These are phyloP conservation scores for Apiospora saccharicola DNA, from an alignment of 2,329 filamentous ascomycete species.

Conservation along the genomic window DNA sequence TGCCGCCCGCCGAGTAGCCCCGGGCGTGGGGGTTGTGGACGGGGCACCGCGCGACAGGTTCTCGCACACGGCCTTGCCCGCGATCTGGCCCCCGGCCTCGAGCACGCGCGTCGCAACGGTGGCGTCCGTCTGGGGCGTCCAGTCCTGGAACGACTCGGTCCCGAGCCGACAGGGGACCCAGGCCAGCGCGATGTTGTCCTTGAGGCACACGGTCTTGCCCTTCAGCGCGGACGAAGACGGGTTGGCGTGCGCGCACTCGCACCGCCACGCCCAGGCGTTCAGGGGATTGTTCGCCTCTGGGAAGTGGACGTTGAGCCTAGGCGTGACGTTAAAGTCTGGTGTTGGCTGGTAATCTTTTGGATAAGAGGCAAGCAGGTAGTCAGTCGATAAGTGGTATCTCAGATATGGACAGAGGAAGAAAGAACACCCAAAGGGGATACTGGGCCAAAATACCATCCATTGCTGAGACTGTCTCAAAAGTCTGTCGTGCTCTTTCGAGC, in stretches of 20 bases:
- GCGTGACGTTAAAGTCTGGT: constrained; percentile 28
- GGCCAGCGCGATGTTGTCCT: constrained; percentile 56
- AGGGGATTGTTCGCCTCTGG: constrained; percentile 44
- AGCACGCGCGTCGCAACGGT: constrained; percentile 52
- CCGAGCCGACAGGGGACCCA: constrained; percentile 54
- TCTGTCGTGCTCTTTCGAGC: constrained; percentile 28
- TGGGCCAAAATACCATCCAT: constrained; percentile 30
- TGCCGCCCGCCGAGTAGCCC: constrained; percentile 57
- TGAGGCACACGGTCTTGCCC: constrained; percentile 52
- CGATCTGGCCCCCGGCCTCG: constrained; percentile 49
- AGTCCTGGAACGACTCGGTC: constrained; percentile 48
- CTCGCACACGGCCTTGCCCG: constrained; percentile 54
- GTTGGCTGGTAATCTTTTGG: constrained; percentile 44
- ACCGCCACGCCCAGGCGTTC: constrained; percentile 53
- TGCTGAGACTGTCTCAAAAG: constrained; percentile 28
- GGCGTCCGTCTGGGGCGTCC: constrained; percentile 51
- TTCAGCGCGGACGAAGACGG: constrained; percentile 42
- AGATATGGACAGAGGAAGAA: neutral
- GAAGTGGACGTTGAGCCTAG: constrained; percentile 41
- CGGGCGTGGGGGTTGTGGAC: constrained; percentile 55
- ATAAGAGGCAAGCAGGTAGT: constrained; percentile 33
- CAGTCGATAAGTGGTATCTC: neutral
- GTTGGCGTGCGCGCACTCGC: constrained; percentile 43
- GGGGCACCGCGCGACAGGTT: constrained; percentile 51
- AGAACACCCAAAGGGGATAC: neutral